Percentiles rank a stretch among this genome's conserved stretches.
phyloP scores from a whole-genome alignment of 306 rosid species.

The Alnus glutinosa region DNA sequence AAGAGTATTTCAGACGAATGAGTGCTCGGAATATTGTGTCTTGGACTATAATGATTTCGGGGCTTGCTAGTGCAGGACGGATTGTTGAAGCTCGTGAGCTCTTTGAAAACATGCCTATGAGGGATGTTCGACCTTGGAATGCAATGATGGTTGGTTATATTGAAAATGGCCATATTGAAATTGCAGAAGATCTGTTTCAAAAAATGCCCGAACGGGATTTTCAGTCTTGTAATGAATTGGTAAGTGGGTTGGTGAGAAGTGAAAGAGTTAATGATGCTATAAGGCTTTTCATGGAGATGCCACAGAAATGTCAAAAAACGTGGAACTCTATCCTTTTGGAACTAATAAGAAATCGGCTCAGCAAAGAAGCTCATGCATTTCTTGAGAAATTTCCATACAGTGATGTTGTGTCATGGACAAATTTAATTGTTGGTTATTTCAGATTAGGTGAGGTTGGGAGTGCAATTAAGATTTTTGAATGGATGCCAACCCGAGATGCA shows the following conservation, averaged over 20 bases:
- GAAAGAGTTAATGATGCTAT: conserved; percentile 42
- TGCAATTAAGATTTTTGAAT: conserved; percentile 37
- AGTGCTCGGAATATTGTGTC: conserved; percentile 42
- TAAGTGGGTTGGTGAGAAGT: conserved; percentile 39
- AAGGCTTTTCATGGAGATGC: conserved; percentile 48
- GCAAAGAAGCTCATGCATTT: conserved; percentile 46
- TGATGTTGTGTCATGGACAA: conserved; percentile 52
- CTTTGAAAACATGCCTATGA: conserved; percentile 45
- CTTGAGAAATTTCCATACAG: conserved; percentile 42
- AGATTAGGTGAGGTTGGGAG: conserved; percentile 36
- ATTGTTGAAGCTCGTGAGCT: conserved; percentile 38
- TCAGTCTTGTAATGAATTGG: conserved; percentile 43
- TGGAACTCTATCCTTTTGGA: conserved; percentile 47
- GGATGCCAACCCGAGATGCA: conserved; percentile 38
- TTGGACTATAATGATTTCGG: conserved; percentile 56
- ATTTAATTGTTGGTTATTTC: conserved; percentile 53
- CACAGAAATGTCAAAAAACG: conserved; percentile 43
- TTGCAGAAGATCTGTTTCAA: conserved; percentile 41
- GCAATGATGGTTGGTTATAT: conserved; percentile 45
- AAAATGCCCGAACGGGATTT: conserved; percentile 45
- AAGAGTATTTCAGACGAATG: conserved; percentile 38
- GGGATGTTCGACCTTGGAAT: conserved; percentile 52
- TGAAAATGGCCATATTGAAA: conserved; percentile 34
- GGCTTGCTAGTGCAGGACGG: conserved; percentile 34
- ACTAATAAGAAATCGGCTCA: conserved; percentile 36